phyloP scores from a whole-genome alignment of 1,284 basidiomycete species.

The Coniophora puteana region DNA sequence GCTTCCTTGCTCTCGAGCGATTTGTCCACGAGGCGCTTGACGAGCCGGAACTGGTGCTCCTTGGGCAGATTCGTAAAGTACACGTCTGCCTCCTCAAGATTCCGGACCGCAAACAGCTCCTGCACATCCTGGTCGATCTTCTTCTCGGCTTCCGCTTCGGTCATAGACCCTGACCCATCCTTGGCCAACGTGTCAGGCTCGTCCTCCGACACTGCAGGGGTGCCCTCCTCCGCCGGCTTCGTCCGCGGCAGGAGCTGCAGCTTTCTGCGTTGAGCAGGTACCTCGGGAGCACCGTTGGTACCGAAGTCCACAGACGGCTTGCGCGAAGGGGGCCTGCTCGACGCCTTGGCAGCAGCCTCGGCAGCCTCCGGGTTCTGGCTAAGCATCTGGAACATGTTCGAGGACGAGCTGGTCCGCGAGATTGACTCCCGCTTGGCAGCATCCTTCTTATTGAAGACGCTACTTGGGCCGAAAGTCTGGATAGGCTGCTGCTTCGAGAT shows the following conservation, averaged over 20 bases:
- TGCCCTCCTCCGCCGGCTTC: constrained; percentile 41
- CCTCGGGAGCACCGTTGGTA: constrained; percentile 30
- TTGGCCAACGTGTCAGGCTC: constrained; percentile 37
- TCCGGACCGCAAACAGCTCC: constrained; percentile 74
- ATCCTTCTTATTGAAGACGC: constrained; percentile 76
- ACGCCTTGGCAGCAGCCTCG: constrained; percentile 45
- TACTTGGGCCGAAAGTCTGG: constrained; percentile 77
- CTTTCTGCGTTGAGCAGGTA: constrained; percentile 59
- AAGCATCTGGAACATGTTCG: constrained; percentile 89
- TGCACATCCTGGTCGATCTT: constrained; percentile 81
- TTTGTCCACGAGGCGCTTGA: constrained; percentile 69
- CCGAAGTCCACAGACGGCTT: constrained; percentile 45
- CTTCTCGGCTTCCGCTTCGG: constrained; percentile 67
- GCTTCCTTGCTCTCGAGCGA: constrained; percentile 81
- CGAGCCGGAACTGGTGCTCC: constrained; percentile 60
- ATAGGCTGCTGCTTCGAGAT: constrained; percentile 59
- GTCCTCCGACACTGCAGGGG: constrained; percentile 49
- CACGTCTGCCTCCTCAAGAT: constrained; percentile 82
- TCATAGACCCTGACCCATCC: constrained; percentile 48
- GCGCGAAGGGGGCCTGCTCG: constrained; percentile 44
- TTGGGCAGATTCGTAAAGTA: constrained; percentile 74
- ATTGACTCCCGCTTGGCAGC: constrained; percentile 63
- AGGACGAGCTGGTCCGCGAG: constrained; percentile 72
- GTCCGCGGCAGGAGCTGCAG: constrained; percentile 60
- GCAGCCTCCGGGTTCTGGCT: constrained; percentile 54